phyloP scores from a whole-genome alignment of 108 stramenopile genomes.

The Nitzschia palea region DNA sequence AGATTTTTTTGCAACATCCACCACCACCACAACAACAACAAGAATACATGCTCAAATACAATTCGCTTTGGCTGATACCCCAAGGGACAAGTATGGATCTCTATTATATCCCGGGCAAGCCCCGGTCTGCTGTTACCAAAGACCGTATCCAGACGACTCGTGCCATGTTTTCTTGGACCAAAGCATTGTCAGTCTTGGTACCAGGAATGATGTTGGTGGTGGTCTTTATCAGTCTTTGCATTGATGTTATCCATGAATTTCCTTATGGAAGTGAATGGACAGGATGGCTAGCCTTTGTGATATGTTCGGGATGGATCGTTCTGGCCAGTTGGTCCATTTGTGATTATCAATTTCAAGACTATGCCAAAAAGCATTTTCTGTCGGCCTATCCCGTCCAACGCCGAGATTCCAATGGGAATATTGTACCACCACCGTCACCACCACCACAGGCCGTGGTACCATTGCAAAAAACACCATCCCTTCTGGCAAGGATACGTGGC shows the following conservation, averaged over 20 bases:
- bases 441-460: neutral
- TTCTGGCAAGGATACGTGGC: no score
- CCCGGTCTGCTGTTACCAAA: constrained; percentile 1
- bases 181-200: neutral
- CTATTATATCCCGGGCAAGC: neutral
- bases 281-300: neutral
- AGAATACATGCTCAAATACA: constrained; percentile 3
- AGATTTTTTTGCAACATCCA: no score
- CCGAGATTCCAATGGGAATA: neutral
- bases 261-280: neutral
- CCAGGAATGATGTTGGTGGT: neutral
- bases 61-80: neutral
- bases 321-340: neutral
- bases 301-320: no score
- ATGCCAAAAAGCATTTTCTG: neutral
- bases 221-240: neutral
- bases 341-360: neutral
- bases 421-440: neutral
- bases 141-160: neutral
- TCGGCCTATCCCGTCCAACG: neutral
- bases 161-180: neutral
- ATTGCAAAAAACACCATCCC: no score
- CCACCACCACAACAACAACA: neutral
- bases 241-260: neutral
- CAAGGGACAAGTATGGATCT: constrained; percentile 3